Evolutionary conservation across 495 filamentous ascomycete species (phyloP).

Genomic region (Podospora australis): DNA sequence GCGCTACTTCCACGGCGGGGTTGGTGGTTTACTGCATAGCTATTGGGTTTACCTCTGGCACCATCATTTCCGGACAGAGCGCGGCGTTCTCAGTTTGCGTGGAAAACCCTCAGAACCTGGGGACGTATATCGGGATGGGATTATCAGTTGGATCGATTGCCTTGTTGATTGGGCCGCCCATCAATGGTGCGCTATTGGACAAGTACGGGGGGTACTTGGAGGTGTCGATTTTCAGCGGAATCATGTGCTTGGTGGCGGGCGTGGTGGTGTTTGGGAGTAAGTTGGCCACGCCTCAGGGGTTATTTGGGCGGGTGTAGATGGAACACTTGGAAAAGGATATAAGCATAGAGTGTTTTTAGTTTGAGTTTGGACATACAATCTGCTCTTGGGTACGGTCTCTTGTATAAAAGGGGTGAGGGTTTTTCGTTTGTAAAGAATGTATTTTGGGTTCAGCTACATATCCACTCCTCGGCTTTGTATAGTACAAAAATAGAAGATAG

Average conservation of each 20-base stretch:
- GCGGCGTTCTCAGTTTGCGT: conserved; percentile 38
- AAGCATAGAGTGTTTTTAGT: no score
- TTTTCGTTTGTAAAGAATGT: no score
- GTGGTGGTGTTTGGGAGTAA: conserved; percentile 26
- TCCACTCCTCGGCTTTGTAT: no score
- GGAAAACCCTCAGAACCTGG: conserved; percentile 38
- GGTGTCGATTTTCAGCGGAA: conserved; percentile 43
- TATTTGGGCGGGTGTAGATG: conserved; percentile 22
- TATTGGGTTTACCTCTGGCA: conserved; percentile 37
- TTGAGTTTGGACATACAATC: no score
- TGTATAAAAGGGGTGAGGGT: no score
- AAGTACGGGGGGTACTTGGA: conserved; percentile 36
- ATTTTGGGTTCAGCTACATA: no score
- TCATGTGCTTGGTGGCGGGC: conserved; percentile 30
- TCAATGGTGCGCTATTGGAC: conserved; percentile 43
- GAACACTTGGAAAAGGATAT: no score
- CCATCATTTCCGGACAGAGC: conserved; percentile 40
- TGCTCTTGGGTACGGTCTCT: no score
- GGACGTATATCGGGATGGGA: conserved; percentile 52
- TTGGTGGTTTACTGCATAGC: conserved; percentile 34
- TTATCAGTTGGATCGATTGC: conserved; percentile 39
- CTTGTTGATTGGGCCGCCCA: conserved; percentile 46
- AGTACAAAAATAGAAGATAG: no score
- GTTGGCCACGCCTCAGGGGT: conserved; percentile 20
- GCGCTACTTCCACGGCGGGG: conserved; percentile 26